Evolutionary conservation across 345 rosid species (phyloP).

Genomic region (Schrenkiella parvula): DNA sequence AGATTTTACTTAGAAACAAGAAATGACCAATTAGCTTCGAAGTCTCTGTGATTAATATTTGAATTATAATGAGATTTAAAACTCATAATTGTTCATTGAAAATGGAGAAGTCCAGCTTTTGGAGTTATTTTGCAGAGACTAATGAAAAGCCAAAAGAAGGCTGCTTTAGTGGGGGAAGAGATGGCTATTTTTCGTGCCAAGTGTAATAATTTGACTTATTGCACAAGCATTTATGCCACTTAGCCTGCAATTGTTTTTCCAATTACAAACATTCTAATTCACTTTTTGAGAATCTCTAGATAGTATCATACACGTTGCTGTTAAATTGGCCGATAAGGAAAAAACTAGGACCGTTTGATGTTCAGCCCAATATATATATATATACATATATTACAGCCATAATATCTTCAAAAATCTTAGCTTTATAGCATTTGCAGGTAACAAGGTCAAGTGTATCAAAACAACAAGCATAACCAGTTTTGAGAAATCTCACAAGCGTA

Average conservation of each 20-base stretch:
- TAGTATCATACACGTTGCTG: not conserved
- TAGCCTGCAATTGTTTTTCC: not conserved
- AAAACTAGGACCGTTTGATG: not conserved
- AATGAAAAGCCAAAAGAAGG: constrained; percentile 13
- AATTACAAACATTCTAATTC: constrained; percentile 29
- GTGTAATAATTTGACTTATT: constrained; percentile 31
- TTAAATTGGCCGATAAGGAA: not conserved
- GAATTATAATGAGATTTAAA: not conserved
- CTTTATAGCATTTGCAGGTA: not conserved
- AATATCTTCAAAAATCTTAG: not conserved
- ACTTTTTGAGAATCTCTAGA: not conserved
- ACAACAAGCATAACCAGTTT: constrained; percentile 2
- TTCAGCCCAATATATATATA: not conserved
- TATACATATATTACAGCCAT: not conserved
- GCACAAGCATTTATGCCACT: constrained; percentile 33
- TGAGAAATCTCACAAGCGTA: constrained; percentile 15
- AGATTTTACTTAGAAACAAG: not conserved
- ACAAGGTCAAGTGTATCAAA: not conserved
- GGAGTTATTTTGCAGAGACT: constrained; percentile 1
- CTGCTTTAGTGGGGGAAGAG: constrained; percentile 19
- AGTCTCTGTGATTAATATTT: constrained; percentile 18
- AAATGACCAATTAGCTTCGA: constrained; percentile 13
- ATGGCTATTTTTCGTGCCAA: constrained; percentile 25
- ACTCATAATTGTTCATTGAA: constrained; percentile 20
- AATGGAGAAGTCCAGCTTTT: constrained; percentile 31